These are phyloP conservation scores for Mycena rebaudengoi DNA, from an alignment of 768 basidiomycete species.

Conservation along the genomic window DNA sequence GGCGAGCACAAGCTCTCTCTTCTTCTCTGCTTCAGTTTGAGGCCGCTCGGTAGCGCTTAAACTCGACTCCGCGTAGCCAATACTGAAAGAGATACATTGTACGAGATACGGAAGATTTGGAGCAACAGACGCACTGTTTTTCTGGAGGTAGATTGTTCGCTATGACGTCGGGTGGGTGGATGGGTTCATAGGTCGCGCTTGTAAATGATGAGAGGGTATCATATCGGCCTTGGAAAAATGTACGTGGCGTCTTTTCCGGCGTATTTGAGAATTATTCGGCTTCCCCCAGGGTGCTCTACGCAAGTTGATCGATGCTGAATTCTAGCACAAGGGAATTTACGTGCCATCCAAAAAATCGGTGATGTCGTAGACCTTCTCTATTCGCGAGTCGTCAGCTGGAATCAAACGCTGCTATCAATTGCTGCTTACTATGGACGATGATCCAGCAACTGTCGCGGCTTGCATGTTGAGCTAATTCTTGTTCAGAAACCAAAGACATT, in stretches of 20 bases:
- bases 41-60: conserved; percentile 55
- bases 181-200: conserved; percentile 69
- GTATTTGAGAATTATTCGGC: conserved; percentile 69
- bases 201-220: background rate
- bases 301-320: background rate
- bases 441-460: conserved; percentile 65
- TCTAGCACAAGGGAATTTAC: background rate
- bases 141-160: conserved; percentile 66
- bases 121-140: conserved; percentile 56
- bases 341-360: conserved; percentile 59
- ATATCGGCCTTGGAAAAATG: conserved; percentile 20
- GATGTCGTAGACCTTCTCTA: conserved; percentile 61
- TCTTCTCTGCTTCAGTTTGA: conserved; percentile 57
- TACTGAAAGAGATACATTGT: conserved; percentile 33
- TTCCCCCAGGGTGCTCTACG: conserved; percentile 62
- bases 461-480: conserved; percentile 14
- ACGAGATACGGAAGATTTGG: background rate
- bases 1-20: conserved; percentile 51
- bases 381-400: background rate
- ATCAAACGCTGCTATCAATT: background rate
- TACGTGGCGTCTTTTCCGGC: conserved; percentile 76
- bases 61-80: conserved; percentile 62
- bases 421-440: conserved; percentile 60
- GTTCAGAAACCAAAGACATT: conserved; percentile 8
- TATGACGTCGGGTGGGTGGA: conserved; percentile 72